Evolutionary conservation across 140 eudicot genomes (phyloP).

Genomic region (Erigeron philadelphicus): DNA sequence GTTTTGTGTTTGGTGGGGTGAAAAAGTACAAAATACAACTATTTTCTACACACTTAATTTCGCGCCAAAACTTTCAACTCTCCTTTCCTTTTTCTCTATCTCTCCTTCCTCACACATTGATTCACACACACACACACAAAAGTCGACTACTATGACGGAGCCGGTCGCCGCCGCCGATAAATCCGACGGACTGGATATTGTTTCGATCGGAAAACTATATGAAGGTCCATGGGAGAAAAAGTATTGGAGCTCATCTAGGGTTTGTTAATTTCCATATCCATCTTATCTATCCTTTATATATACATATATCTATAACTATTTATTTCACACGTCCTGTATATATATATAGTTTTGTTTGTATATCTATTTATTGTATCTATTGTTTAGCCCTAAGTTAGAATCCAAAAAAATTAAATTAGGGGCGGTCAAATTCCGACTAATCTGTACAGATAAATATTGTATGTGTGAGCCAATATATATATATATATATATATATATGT

Average conservation of each 20-base stretch:
- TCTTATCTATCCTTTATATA: slow-evolving; percentile 6
- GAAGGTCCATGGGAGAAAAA: slow-evolving; percentile 84
- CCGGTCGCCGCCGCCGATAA: slow-evolving; percentile 35
- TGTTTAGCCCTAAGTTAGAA: slow-evolving; percentile 12
- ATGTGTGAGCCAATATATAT: slow-evolving; percentile 8
- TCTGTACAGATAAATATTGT: slow-evolving; percentile 2
- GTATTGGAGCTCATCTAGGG: slow-evolving; percentile 99
- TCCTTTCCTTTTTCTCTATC: slow-evolving; percentile 18
- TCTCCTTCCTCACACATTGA: slow-evolving; percentile 11
- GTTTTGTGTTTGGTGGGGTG: slow-evolving; percentile 8
- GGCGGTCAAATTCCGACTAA: slow-evolving; percentile 1
- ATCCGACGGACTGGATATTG: slow-evolving; percentile 72
- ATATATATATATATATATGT: not conserved
- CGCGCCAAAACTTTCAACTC: slow-evolving; percentile 41
- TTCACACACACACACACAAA: not conserved
- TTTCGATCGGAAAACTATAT: slow-evolving; percentile 66
- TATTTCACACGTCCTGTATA: slow-evolving; percentile 9
- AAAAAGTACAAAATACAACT: slow-evolving; percentile 16
- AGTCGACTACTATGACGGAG: slow-evolving; percentile 44
- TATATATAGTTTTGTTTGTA: not conserved
- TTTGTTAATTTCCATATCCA: slow-evolving; percentile 35
- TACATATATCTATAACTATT: not conserved
- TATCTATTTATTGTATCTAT: not conserved
- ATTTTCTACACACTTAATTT: slow-evolving; percentile 3
- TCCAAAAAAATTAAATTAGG: slow-evolving; percentile 22